Evolutionary conservation across 768 basidiomycete genomes (phyloP).

Genomic region (Phylloporus arenicola): DNA sequence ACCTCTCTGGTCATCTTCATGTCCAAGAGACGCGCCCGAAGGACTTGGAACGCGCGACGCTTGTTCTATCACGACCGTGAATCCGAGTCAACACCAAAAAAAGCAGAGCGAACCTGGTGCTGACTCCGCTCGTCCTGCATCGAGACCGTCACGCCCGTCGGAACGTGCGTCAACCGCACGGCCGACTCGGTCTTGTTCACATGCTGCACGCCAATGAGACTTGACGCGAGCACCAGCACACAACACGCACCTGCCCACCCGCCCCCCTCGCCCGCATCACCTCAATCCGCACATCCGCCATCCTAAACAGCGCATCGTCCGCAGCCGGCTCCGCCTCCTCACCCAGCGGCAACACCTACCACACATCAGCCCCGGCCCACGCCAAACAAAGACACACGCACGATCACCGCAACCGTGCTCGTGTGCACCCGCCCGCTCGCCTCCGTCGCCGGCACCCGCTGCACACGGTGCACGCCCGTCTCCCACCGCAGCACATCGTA

Average conservation of each 20-base stretch:
- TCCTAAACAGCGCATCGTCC: slow-evolving; percentile 65
- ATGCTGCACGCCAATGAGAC: slow-evolving; percentile 49
- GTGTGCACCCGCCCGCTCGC: slow-evolving; percentile 85
- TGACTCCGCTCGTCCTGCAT: slow-evolving; percentile 99
- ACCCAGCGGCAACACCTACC: slow-evolving; percentile 68
- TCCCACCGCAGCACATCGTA: slow-evolving; percentile 85
- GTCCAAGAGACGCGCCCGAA: slow-evolving; percentile 82
- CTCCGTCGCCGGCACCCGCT: slow-evolving; percentile 90
- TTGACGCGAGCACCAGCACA: background rate
- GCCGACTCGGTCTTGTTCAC: slow-evolving; percentile 99
- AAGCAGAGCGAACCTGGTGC: slow-evolving; percentile 58
- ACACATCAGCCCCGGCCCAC: background rate
- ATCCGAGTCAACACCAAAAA: background rate
- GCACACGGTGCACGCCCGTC: slow-evolving; percentile 93
- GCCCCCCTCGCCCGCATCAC: slow-evolving; percentile 97
- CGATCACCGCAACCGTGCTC: slow-evolving; percentile 83
- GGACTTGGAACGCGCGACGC: slow-evolving; percentile 87
- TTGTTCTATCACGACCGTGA: slow-evolving; percentile 55
- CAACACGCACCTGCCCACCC: slow-evolving; percentile 74
- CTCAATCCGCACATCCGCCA: slow-evolving; percentile 86
- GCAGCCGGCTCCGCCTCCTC: slow-evolving; percentile 53
- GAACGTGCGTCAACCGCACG: slow-evolving; percentile 87
- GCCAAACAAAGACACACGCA: slow-evolving; percentile 33
- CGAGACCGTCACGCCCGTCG: slow-evolving; percentile 89
- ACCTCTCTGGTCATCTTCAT: slow-evolving; percentile 66